Evolutionary conservation across 352 stramenopile genomes (phyloP), one percentile per base, ranked within the genome.

Genomic region (Phytopythium chamaehyphon): DNA sequence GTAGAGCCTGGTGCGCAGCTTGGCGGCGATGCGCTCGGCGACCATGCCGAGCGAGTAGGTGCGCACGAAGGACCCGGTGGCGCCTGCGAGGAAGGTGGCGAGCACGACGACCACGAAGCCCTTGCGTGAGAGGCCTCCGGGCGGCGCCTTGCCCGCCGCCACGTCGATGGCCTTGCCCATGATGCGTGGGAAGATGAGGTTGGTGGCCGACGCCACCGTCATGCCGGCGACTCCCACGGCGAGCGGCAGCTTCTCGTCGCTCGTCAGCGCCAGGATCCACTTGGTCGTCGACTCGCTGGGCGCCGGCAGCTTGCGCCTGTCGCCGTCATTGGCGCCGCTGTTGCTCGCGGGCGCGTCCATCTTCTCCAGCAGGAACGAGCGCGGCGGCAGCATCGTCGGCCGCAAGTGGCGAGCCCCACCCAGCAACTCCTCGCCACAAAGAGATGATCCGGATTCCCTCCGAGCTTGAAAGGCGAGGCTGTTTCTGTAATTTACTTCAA

Each of bases 41-140:
- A 94, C 87, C 73, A 96, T 94, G 8, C 85, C 86, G 36, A 96
- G 76, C 51, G 82, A 94, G 57, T 96, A 96, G 9, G 81, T 84
- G 50, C 88, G 82, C 50, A 96, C 58, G 71, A 94, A 94, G 2
- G 88, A 96, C 28, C 84, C 86, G 6, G 93, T 59, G 0, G 87
- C 86, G 1, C 88, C 88, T 19, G 78, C 85, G 21, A 89, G 67
- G 53, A 97, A 96, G 16, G 89, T 89, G 31, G 73, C 80, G 16
- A 96, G 59, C 39, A 93, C 87, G 24, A 90, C 76, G 15, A 86
- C 70, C 38, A 97, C 71, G 51, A 96, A 97, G 24, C 83, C 82
- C 46, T 93, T 94, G 49, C 76, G 76, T 28, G 85, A 93, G 43
- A 93, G 64, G 1, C 72, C 78, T 7, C 64, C 73, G 3, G 84